These are phyloP conservation scores for Leptographium radiaticola DNA, from an alignment of 2,329 filamentous ascomycete genomes.

Conservation along the genomic window DNA sequence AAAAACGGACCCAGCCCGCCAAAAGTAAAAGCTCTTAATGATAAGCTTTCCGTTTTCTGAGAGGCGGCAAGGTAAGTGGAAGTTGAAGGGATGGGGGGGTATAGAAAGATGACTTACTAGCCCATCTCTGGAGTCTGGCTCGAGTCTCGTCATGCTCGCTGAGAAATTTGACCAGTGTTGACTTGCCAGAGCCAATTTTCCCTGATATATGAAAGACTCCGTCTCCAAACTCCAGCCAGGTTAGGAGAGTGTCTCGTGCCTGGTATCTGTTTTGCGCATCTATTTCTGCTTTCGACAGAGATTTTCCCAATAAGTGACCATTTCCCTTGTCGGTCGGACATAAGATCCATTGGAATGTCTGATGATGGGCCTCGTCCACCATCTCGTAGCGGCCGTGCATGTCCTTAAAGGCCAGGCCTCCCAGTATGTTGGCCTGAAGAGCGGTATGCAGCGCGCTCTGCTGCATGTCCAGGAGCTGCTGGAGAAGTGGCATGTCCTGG, in stretches of 20 bases:
- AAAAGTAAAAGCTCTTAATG: background rate
- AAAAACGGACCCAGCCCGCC: background rate
- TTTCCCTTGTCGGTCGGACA: background rate
- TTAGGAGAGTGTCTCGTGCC: background rate
- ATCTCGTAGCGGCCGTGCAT: slow-evolving; percentile 7
- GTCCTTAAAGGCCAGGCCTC: slow-evolving; percentile 3
- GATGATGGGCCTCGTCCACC: slow-evolving; percentile 5
- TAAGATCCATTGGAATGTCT: slow-evolving; percentile 10
- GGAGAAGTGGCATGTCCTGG: background rate
- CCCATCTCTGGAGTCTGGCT: background rate
- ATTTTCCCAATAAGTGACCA: background rate
- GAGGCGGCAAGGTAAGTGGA: background rate
- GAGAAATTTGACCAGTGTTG: slow-evolving; percentile 3
- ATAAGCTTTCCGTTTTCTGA: background rate
- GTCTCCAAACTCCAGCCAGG: background rate
- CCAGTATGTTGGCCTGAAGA: background rate
- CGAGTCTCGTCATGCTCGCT: background rate
- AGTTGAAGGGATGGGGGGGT: background rate
- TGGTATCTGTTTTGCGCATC: background rate
- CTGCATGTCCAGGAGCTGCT: background rate
- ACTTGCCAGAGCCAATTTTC: slow-evolving; percentile 5
- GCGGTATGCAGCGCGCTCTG: background rate
- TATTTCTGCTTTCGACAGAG: background rate
- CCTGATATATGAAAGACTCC: slow-evolving; percentile 4
- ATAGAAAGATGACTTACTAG: background rate